These are phyloP conservation scores for Alternaria viburni DNA, from an alignment of 2,329 filamentous ascomycete species.

Conservation along the genomic window DNA sequence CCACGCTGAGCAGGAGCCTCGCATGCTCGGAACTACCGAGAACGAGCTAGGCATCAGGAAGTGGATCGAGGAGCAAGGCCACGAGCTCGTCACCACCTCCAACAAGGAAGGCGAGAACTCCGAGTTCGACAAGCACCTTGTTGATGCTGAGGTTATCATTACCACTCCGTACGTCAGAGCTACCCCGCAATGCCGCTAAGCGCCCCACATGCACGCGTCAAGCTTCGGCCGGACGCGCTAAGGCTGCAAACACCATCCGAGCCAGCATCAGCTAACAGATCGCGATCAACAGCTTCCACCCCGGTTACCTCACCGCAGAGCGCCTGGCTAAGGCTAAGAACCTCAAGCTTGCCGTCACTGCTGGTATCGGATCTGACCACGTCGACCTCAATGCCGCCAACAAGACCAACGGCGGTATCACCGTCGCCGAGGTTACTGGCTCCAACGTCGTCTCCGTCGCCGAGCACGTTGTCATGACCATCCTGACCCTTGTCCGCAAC, in stretches of 20 bases:
- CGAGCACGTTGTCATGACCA: slow-evolving; percentile 99
- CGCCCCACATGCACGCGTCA: slow-evolving; percentile 37
- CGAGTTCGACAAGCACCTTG: slow-evolving; percentile 91
- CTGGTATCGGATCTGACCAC: slow-evolving; percentile 98
- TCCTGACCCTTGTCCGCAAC: slow-evolving; percentile 94
- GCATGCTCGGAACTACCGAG: slow-evolving; percentile 91
- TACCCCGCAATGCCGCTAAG: slow-evolving; percentile 36
- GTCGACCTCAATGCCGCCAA: slow-evolving; percentile 97
- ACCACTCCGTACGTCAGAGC: slow-evolving; percentile 79
- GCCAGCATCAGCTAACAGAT: slow-evolving; percentile 20
- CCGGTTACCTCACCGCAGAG: slow-evolving; percentile 95
- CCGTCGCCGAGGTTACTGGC: slow-evolving; percentile 95
- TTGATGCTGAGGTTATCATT: slow-evolving; percentile 98
- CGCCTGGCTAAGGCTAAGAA: slow-evolving; percentile 98
- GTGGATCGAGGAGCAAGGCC: slow-evolving; percentile 96
- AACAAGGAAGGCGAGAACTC: slow-evolving; percentile 97
- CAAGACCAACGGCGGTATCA: slow-evolving; percentile 97
- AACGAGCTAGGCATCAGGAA: slow-evolving; percentile 97
- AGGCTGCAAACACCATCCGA: slow-evolving; percentile 12
- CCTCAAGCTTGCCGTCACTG: slow-evolving; percentile 94
- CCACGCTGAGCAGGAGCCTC: slow-evolving; percentile 87
- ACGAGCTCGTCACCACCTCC: slow-evolving; percentile 95
- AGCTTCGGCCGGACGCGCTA: slow-evolving; percentile 17
- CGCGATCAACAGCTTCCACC: slow-evolving; percentile 77
- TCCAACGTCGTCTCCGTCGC: slow-evolving; percentile 98